Evolutionary conservation across 164 flowering plant genomes (phyloP), one percentile per base, ranked within the genome.

Genomic region (Chimonanthus praecox): DNA sequence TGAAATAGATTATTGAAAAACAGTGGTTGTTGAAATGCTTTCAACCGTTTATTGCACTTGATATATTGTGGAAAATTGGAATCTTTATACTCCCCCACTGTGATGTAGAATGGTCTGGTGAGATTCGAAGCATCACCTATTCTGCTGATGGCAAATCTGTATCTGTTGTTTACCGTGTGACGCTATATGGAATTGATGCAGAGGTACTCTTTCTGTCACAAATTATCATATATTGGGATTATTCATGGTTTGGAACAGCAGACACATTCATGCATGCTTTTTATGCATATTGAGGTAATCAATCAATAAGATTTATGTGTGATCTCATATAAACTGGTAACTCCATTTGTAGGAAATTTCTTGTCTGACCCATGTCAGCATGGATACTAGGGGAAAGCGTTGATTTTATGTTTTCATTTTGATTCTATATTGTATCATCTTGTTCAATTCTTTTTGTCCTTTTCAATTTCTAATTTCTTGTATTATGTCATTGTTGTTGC

Each of bases 101-200:
- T 47, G 64, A 15, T 83, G 83, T 83, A 91, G 97, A 94, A 80
- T 94, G 98, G 97, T 92, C 97, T 67, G 97, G 98, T 20, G 97
- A 94, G 77, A 88, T 92, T 49, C 84, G 97, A 21, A 87, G 83
- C 83, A 83, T 94, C 72, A 87, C 88, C 8, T 90, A 91, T 75
- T 91, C 98, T 68, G 82, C 90, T 70, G 97, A 92, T 83, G 97
- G 90, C 7, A 88, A 90, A 78, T 84, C 87, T 51, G 97, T 94
- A 5, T 84, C 94, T 68, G 97, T 91, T 79, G 88, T 90, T 54
- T 94, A 92, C 73, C 94, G 98, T 47, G 98, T 94, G 9, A 94
- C 98, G 10, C 83, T 94, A 21, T 90, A 89, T 77, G 98, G 98
- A 50, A 88, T 90, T 73, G 98, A 92, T 83, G 88, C 91, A 21